Evolutionary conservation across 2,329 filamentous ascomycete genomes (phyloP).

Genomic region (Pestalotiopsis sp.): DNA sequence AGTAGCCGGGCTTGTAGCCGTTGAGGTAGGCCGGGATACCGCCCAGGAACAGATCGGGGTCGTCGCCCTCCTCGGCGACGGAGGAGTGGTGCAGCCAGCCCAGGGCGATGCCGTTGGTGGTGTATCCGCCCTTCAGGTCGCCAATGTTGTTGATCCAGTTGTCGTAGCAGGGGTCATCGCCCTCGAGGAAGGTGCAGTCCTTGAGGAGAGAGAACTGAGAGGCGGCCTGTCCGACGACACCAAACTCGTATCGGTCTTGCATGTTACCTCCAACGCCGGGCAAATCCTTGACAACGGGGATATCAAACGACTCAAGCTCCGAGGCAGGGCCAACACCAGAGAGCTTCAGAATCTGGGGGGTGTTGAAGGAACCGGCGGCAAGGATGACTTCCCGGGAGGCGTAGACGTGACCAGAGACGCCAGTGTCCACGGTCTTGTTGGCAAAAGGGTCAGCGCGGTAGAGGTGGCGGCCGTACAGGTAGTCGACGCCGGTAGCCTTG

Average conservation of each 20-base stretch:
- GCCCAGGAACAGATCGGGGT: conserved; percentile 57
- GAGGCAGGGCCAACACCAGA: conserved; percentile 33
- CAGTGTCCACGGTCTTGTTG: not conserved
- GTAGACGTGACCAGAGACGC: conserved; percentile 17
- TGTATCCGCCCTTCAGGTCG: conserved; percentile 27
- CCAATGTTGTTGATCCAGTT: conserved; percentile 18
- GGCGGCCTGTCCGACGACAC: conserved; percentile 41
- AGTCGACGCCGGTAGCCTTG: conserved; percentile 22
- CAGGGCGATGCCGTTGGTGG: conserved; percentile 30
- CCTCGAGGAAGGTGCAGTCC: conserved; percentile 30
- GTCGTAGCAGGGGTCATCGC: conserved; percentile 32
- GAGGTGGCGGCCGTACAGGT: conserved; percentile 21
- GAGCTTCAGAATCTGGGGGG: conserved; percentile 35
- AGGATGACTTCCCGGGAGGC: conserved; percentile 32
- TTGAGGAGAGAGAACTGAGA: conserved; percentile 34
- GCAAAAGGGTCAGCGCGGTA: conserved; percentile 22
- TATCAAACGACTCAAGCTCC: conserved; percentile 26
- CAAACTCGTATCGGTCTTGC: conserved; percentile 38
- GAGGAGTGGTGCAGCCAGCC: conserved; percentile 27
- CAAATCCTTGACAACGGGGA: conserved; percentile 31
- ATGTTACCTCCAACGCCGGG: conserved; percentile 37
- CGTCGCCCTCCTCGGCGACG: conserved; percentile 28
- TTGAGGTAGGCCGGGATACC: conserved; percentile 57
- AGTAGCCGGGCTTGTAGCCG: conserved; percentile 60
- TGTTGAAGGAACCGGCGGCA: conserved; percentile 32